These are phyloP conservation scores for Hanseniaspora valbyensis DNA, from an alignment of 805 yeast genomes.

Conservation along the genomic window DNA sequence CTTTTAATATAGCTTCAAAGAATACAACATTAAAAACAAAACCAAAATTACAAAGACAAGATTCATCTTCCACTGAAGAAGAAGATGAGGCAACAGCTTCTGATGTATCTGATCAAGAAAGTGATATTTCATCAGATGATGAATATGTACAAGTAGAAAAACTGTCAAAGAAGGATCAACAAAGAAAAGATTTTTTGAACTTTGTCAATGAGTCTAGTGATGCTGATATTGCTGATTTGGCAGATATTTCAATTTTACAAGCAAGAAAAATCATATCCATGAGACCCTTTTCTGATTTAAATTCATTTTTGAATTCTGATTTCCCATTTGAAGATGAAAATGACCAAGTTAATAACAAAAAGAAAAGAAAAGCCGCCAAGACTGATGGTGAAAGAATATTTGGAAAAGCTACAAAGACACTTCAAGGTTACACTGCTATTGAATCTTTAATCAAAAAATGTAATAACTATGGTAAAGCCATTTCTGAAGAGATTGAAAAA, in stretches of 20 bases:
- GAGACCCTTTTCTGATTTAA: constrained; percentile 60
- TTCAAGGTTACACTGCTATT: constrained; percentile 86
- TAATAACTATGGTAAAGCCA: constrained; percentile 59
- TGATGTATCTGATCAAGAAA: constrained; percentile 27
- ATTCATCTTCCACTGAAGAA: constrained; percentile 19
- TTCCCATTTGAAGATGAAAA: constrained; percentile 33
- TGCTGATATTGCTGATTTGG: constrained; percentile 69
- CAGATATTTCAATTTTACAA: constrained; percentile 53
- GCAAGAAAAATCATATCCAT: constrained; percentile 53
- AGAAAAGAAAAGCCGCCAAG: constrained; percentile 31
- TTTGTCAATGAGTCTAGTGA: constrained; percentile 69
- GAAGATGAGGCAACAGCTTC: constrained; percentile 21
- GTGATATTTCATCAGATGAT: constrained; percentile 36
- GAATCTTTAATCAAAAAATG: constrained; percentile 83
- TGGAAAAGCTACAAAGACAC: constrained; percentile 55
- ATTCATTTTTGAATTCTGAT: constrained; percentile 47
- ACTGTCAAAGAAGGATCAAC: constrained; percentile 27
- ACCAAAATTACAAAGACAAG: constrained; percentile 8
- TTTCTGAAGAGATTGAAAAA: constrained; percentile 57
- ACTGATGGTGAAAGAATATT: constrained; percentile 64
- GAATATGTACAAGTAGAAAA: constrained; percentile 22
- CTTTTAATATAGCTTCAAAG: neutral
- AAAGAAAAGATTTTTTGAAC: constrained; percentile 57
- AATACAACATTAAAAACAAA: neutral
- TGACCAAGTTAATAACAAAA: constrained; percentile 12